Base-by-base conservation (phyloP, 192 early-diverging fungal species). In the Coemansia sp. region DNA sequence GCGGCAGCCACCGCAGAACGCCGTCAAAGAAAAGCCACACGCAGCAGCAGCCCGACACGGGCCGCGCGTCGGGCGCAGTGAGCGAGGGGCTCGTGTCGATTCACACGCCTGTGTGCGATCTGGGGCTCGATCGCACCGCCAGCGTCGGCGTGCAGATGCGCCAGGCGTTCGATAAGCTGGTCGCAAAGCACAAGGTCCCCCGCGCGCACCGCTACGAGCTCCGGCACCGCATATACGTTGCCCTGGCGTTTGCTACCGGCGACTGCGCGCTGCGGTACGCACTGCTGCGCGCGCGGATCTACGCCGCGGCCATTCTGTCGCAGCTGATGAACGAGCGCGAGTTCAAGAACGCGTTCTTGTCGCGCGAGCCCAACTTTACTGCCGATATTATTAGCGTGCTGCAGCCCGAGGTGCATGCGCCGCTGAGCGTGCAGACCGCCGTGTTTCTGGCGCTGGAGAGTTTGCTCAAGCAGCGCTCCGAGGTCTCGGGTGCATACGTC, bases 311-410 rank as follows among this genome's bases (percentile, higher is more conserved):
- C 21, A 84, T 94, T 8, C 84, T 91, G 73, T 85, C 89, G 81
- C 87, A 67, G 71, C 60, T 64, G 45, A 74, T 78, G 63, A 71
- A 45, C 62, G 76, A 79, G 55, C 68, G 54, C 5, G 69, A 77
- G 65, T 73, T 82, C 45, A 72, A 89, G 31, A 88, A 84, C 54
- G 86, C 85, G 54, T 77, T 97, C 22, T 90, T 95, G 62, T 81
- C 88, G 22, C 94, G 92, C 62, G 94, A 97, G 62, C 94, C 94
- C 16, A 89, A 93, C 65, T 82, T 95, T 24, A 88, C 92, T 10
- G 74, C 83, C 9, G 84, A 90, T 42, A 64, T 96, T 9, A 89
- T 92, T 2, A 89, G 91, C 50, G 54, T 92, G 16, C 74, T 92
- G 24, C 85, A 88, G 58, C 88, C 89, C 9, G 88, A 89, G 54